Evolutionary conservation across 805 yeast species (phyloP), one percentile per base, ranked within the genome.

Genomic region (Kuraishia capsulata): DNA sequence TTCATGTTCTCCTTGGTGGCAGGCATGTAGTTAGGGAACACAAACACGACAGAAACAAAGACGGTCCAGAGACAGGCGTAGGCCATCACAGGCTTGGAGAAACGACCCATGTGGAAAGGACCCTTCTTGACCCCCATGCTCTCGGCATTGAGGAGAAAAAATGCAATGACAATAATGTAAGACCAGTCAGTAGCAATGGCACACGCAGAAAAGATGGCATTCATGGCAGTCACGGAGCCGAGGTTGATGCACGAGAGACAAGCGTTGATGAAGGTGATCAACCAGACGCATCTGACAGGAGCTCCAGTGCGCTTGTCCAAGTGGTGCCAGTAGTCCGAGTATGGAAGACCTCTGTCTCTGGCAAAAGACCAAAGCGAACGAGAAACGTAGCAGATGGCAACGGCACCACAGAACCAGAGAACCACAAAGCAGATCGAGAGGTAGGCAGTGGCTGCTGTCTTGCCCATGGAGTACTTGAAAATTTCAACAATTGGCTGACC

Each of bases 331-430:
- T 57, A 50, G 52, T 68, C 47, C 48, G 66, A 50, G 52, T 53
- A 46, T 51, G 79, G 79, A 42, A 73, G 57, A 28, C 76, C 77
- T 41, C 64, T 65, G 51, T 73, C 79, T 57, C 79, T 62, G 29
- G 76, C 71, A 55, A 73, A 73, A 2, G 78, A 69, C 72, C 76
- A 73, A 35, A 73, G 58, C 40, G 73, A 73, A 53, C 79, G 59
- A 3, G 75, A 66, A 11, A 66, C 62, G 40, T 72, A 73, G 48
- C 72, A 64, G 26, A 61, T 56, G 40, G 73, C 69, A 30, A 73
- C 72, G 11, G 70, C 67, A 39, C 75, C 72, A 69, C 73, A 70
- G 52, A 72, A 60, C 59, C 71, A 72, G 42, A 72, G 64, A 19
- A 73, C 67, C 37, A 71, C 54, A 30, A 74, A 70, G 43, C 70